Evolutionary conservation across 768 basidiomycete species (phyloP), one percentile per base, ranked within the genome.

Genomic region (Lactarius indigo): DNA sequence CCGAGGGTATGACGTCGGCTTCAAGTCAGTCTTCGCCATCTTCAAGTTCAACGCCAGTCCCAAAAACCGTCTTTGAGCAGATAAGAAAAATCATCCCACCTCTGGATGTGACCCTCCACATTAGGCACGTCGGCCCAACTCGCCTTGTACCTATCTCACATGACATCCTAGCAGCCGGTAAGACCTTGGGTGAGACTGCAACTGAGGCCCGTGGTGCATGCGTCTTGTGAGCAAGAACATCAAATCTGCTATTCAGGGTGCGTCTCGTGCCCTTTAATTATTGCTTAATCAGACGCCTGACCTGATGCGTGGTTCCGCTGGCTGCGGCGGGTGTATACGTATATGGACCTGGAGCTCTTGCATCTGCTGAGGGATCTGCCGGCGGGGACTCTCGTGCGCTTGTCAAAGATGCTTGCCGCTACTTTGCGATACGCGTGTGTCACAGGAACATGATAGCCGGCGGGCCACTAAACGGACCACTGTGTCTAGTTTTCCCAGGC

Each of bases 391-490:
- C 91, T 94, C 85, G 92, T 97, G 0, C 83, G 97, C 28, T 97
- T 94, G 73, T 90, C 90, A 17, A 98, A 98, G 76, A 94, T 92
- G 20, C 84, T 94, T 18, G 83, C 87, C 5, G 98, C 98, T 95
- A 50, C 13, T 98, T 99, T 74, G 97, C 97, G 0, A 92, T 89
- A 84, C 85, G 96, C 47, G 97, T 97, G 0, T 98, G 97, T 76
- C 76, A 96, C 69, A 94, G 91, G 79, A 98, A 94, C 75, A 88
- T 96, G 50, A 99, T 98, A 96, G 83, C 97, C 56, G 95, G 96
- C 3, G 91, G 86, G 79, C 82, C 94, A 12, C 80, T 98, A 68
- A 93, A 83, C n/a, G 9, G 33, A 35, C 33, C 33, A 35, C 33
- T 10, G 33, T 35, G 33, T 35, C 33, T 35, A 35, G 33, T 35